A percentile compares a stretch with the other conserved stretches of the same genome.
Conservation (phyloP, 1,284 basidiomycete genomes). For the Cutaneotrichosporon sp. region DNA sequence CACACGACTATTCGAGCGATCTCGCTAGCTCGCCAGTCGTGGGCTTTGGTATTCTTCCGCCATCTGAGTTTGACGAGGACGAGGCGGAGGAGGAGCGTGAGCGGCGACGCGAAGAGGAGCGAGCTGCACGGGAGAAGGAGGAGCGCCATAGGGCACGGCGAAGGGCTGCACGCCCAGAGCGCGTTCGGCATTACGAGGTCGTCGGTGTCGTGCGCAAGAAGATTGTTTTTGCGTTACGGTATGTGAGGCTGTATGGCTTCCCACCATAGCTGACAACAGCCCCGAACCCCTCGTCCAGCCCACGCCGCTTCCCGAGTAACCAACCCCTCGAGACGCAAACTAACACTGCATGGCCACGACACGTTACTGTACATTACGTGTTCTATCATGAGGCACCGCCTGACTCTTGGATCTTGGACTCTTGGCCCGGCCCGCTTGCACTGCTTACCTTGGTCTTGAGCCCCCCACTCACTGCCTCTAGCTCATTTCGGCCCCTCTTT, state of each 20-base stretch:
- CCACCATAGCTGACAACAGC: constrained; percentile 24
- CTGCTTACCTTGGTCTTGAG: too few relatives aligned
- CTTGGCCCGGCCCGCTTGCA: too few relatives aligned
- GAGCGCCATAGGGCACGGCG: constrained; percentile 9
- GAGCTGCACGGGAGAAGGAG: constrained; percentile 20
- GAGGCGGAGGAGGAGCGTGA: constrained; percentile 15
- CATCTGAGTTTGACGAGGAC: constrained; percentile 17
- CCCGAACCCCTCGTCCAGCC: constrained; percentile 53
- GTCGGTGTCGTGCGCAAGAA: constrained; percentile 51
- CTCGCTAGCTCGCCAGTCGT: constrained; percentile 32
- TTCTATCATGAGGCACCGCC: not conserved
- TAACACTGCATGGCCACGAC: not conserved
- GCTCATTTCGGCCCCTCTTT: too few relatives aligned
- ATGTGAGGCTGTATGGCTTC: not conserved
- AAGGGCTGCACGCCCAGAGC: constrained; percentile 23
- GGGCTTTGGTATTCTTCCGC: constrained; percentile 7
- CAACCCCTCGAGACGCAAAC: not conserved
- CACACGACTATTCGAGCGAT: constrained; percentile 44
- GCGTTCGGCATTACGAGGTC: constrained; percentile 50
- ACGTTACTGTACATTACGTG: not conserved
- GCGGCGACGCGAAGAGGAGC: constrained; percentile 7
- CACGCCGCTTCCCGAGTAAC: constrained; percentile 43
- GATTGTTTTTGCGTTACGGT: constrained; percentile 51
- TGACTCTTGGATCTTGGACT: not conserved
- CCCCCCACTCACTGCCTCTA: too few relatives aligned